Conservation (phyloP, 1,284 basidiomycete genomes). For the Hemileia vastatrix region DNA sequence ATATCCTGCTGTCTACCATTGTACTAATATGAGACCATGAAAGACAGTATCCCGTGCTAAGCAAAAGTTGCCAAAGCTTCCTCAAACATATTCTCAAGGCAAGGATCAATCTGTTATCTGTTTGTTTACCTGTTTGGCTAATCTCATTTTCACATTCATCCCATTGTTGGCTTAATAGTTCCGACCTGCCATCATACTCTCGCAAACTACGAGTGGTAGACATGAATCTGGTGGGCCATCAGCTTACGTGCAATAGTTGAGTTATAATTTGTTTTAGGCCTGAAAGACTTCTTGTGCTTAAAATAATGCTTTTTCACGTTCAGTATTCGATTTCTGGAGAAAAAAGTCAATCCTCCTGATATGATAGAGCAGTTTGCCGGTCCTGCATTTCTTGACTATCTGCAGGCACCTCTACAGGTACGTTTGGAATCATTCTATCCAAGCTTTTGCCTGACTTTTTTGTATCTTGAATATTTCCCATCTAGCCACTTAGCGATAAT, state of each 20-base stretch:
- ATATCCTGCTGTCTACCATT: neutral
- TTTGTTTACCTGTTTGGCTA: neutral
- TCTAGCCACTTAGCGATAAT: slow-evolving; percentile 93
- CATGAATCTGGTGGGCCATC: slow-evolving; percentile 71
- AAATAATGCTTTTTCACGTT: slow-evolving; percentile 56
- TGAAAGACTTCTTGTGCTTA: slow-evolving; percentile 50
- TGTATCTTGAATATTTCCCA: neutral
- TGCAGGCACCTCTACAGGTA: slow-evolving; percentile 88
- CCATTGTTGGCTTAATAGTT: slow-evolving; percentile 50
- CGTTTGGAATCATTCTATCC: slow-evolving; percentile 23
- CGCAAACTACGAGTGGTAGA: slow-evolving; percentile 55
- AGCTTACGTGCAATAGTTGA: slow-evolving; percentile 75
- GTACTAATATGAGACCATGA: neutral
- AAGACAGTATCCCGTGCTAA: slow-evolving; percentile 76
- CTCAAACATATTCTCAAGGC: slow-evolving; percentile 78
- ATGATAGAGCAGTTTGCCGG: slow-evolving; percentile 74
- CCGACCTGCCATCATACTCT: slow-evolving; percentile 68
- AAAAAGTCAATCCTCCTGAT: slow-evolving; percentile 49
- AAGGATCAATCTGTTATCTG: slow-evolving; percentile 34
- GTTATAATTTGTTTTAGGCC: neutral
- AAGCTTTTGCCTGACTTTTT: neutral
- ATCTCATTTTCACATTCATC: neutral
- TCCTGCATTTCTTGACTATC: slow-evolving; percentile 86
- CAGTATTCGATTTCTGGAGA: slow-evolving; percentile 35
- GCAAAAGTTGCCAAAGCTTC: slow-evolving; percentile 80